These are phyloP conservation scores for Sordariomycetes sp. DNA, from an alignment of 2,329 filamentous ascomycete species.

Conservation along the genomic window DNA sequence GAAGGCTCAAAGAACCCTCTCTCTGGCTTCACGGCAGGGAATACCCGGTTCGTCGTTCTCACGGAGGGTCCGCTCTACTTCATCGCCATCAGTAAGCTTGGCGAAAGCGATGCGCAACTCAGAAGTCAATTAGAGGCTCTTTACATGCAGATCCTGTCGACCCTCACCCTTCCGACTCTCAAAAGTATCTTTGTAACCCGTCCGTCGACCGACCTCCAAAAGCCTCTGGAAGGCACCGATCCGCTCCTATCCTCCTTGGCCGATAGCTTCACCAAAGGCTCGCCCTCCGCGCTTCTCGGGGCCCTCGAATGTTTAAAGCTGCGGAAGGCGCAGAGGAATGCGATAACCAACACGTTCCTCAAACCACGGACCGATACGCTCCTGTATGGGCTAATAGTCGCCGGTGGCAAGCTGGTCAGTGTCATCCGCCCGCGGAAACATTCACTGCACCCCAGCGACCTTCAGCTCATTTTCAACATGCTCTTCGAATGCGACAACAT, in stretches of 20 bases:
- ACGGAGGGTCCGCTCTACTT: conserved; percentile 83
- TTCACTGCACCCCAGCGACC: conserved; percentile 85
- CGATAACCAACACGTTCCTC: conserved; percentile 78
- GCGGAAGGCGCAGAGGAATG: conserved; percentile 71
- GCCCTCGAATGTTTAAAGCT: conserved; percentile 89
- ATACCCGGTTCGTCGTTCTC: conserved; percentile 72
- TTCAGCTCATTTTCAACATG: conserved; percentile 98
- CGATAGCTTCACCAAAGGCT: conserved; percentile 89
- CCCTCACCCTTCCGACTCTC: conserved; percentile 76
- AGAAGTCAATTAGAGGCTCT: conserved; percentile 80
- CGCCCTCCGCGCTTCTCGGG: conserved; percentile 75
- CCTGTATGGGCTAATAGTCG: conserved; percentile 86
- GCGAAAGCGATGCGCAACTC: conserved; percentile 85
- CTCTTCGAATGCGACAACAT: conserved; percentile 90
- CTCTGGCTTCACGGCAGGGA: conserved; percentile 74
- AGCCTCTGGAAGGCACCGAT: conserved; percentile 85
- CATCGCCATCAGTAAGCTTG: conserved; percentile 80
- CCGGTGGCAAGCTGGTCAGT: conserved; percentile 83
- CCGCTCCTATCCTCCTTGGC: conserved; percentile 80
- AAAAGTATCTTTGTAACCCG: conserved; percentile 78
- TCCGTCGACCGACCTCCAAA: conserved; percentile 85
- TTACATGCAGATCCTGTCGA: conserved; percentile 97
- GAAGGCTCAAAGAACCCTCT: conserved; percentile 67
- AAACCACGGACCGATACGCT: conserved; percentile 66
- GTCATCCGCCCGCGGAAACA: conserved; percentile 91